These are phyloP conservation scores for Magnolia sinica DNA, from an alignment of 164 flowering plant genomes.

Conservation along the genomic window DNA sequence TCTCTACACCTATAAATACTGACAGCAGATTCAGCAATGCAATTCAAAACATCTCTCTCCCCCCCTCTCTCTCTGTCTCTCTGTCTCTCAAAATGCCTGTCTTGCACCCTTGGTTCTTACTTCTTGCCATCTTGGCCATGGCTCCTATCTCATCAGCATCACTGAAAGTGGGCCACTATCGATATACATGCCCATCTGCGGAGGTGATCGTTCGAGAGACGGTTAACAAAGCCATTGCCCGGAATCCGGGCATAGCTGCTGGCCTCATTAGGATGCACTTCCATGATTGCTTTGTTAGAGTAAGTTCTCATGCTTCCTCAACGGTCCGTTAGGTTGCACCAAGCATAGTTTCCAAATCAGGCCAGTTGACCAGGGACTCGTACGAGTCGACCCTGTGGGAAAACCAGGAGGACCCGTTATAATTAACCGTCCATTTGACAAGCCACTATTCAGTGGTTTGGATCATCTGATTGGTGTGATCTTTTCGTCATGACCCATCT, in stretches of 20 bases:
- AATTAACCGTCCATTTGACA: too few species aligned
- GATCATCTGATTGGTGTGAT: too few species aligned
- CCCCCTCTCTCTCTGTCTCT: background rate
- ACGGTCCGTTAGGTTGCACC: background rate
- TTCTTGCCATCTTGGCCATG: background rate
- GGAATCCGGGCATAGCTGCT: constrained; percentile 51
- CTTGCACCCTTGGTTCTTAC: background rate
- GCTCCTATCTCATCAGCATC: background rate
- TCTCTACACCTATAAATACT: background rate
- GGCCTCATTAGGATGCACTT: constrained; percentile 64
- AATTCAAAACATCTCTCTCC: background rate
- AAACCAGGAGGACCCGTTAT: too few species aligned
- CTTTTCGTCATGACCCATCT: too few species aligned
- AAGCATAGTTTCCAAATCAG: background rate
- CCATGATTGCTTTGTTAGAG: constrained; percentile 73
- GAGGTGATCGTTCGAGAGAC: constrained; percentile 23
- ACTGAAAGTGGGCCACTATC: constrained; percentile 19
- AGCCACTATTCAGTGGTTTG: too few species aligned
- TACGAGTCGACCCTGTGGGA: background rate
- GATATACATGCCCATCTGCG: constrained; percentile 19
- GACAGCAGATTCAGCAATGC: background rate
- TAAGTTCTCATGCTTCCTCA: constrained; percentile 7
- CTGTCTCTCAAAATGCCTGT: background rate
- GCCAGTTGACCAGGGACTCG: background rate
- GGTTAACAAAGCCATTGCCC: constrained; percentile 35